Conservation (phyloP, 257 asterid species). For the Nicotiana paniculata region DNA sequence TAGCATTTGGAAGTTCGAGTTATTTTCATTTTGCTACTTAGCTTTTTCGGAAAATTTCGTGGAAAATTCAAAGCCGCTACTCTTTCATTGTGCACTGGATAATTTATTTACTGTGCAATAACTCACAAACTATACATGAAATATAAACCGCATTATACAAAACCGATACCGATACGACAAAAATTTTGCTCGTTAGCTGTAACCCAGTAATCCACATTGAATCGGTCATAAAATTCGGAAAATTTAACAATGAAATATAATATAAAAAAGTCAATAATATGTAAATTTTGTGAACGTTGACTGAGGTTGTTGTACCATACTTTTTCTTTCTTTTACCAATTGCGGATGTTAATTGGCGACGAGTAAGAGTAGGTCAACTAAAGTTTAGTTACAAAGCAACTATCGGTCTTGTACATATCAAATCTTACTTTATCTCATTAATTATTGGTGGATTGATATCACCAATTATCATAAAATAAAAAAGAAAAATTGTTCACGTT, state of each 20-base stretch:
- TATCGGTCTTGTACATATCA: neutral
- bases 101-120: too few relatives aligned
- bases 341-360: neutral
- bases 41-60: too few relatives aligned
- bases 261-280: neutral
- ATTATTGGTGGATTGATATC: neutral
- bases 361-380: neutral
- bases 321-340: neutral
- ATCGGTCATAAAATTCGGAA: neutral
- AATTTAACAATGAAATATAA: neutral
- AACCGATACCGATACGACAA: too few relatives aligned
- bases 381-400: neutral
- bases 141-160: too few relatives aligned
- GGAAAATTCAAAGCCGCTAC: too few relatives aligned
- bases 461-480: neutral
- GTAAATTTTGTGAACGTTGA: neutral
- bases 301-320: neutral
- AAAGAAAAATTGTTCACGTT: neutral
- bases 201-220: neutral
- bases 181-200: neutral
- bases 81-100: too few relatives aligned
- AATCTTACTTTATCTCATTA: neutral
- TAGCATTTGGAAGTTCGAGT: neutral
- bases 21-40: too few relatives aligned
- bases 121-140: rapidly evolving